Evolutionary conservation across 192 early-diverging fungal genomes (phyloP).

Genomic region (Ambispora gerdemannii): DNA sequence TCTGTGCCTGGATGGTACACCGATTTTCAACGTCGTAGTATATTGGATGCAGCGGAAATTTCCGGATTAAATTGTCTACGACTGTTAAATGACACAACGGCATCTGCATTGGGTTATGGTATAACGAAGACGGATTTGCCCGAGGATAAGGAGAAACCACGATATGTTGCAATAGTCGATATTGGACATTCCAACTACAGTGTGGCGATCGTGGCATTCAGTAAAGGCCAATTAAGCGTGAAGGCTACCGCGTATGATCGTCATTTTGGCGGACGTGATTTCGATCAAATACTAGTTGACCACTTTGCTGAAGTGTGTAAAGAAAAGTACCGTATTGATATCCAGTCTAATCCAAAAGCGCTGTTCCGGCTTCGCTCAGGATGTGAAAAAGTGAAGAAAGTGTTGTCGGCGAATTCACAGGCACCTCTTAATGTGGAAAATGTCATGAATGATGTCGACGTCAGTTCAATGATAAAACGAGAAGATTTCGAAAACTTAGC

Average conservation of each 20-base stretch:
- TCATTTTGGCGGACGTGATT: conserved; percentile 92
- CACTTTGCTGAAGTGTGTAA: conserved; percentile 85
- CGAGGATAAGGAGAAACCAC: conserved; percentile 78
- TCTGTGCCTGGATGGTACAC: conserved; percentile 95
- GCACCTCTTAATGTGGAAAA: conserved; percentile 93
- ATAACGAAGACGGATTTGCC: conserved; percentile 97
- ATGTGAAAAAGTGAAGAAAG: conserved; percentile 95
- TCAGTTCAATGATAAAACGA: conserved; percentile 77
- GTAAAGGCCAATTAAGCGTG: conserved; percentile 95
- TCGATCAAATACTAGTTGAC: conserved; percentile 86
- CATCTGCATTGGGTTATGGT: conserved; percentile 93
- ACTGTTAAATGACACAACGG: conserved; percentile 91
- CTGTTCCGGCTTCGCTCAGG: conserved; percentile 84
- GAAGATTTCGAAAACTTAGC: conserved; percentile 83
- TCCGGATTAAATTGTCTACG: conserved; percentile 87
- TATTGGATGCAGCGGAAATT: conserved; percentile 84
- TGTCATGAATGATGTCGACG: conserved; percentile 95
- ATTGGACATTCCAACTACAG: conserved; percentile 87
- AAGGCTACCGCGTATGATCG: conserved; percentile 89
- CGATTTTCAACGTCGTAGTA: conserved; percentile 84
- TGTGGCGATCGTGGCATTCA: conserved; percentile 84
- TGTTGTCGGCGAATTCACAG: conserved; percentile 86
- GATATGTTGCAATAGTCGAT: conserved; percentile 91
- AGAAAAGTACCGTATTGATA: conserved; percentile 94
- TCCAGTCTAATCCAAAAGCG: conserved; percentile 85